Evolutionary conservation across 805 yeast species (phyloP).

Genomic region (Hanseniaspora valbyensis): DNA sequence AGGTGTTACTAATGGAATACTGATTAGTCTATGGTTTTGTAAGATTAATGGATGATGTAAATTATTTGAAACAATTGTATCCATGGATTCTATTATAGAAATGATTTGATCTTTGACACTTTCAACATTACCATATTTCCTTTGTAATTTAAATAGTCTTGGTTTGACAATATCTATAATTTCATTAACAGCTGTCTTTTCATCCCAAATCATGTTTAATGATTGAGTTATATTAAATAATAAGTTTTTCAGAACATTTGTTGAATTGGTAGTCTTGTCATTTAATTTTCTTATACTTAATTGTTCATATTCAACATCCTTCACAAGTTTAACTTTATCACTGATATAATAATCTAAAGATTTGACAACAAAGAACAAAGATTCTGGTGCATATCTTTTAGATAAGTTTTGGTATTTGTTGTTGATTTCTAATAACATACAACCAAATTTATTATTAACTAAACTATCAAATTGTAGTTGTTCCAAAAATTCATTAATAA

Average conservation of each 20-base stretch:
- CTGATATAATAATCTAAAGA: constrained; percentile 38
- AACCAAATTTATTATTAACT: constrained; percentile 43
- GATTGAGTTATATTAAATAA: constrained; percentile 26
- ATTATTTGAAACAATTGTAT: constrained; percentile 19
- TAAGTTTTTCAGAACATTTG: constrained; percentile 23
- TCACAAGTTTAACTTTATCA: constrained; percentile 23
- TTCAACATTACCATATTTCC: constrained; percentile 31
- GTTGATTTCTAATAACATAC: constrained; percentile 54
- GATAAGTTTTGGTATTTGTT: constrained; percentile 68
- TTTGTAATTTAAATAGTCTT: constrained; percentile 27
- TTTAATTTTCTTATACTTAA: constrained; percentile 5
- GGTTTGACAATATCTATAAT: constrained; percentile 39
- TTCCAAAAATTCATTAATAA: constrained; percentile 61
- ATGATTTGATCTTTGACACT: constrained; percentile 35
- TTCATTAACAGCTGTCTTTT: constrained; percentile 50
- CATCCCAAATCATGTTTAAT: constrained; percentile 40
- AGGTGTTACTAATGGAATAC: constrained; percentile 78
- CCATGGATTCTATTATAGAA: constrained; percentile 37
- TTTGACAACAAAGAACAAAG: constrained; percentile 46
- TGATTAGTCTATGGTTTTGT: constrained; percentile 74
- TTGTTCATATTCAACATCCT: constrained; percentile 13
- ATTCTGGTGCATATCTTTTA: constrained; percentile 75
- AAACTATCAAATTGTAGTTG: constrained; percentile 36
- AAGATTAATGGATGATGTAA: constrained; percentile 61
- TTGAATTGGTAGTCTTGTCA: constrained; percentile 1